Evolutionary conservation across 164 flowering plant genomes (phyloP).

Genomic region (Nelumbo lutea): DNA sequence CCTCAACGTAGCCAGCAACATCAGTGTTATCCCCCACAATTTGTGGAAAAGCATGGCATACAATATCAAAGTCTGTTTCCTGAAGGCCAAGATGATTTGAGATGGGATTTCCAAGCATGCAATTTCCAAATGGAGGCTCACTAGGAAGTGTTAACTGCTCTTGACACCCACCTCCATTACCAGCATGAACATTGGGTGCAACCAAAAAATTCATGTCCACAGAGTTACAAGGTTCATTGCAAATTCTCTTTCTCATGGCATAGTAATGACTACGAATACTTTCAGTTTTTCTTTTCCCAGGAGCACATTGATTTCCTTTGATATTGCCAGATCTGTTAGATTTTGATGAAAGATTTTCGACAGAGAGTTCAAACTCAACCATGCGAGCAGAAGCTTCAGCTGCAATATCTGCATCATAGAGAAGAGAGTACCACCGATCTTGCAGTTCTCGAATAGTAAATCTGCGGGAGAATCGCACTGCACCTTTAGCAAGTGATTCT

Average conservation of each 20-base stretch:
- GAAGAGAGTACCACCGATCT: slow-evolving; percentile 82
- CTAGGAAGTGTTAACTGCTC: slow-evolving; percentile 17
- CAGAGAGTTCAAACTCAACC: slow-evolving; percentile 45
- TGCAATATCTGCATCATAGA: slow-evolving; percentile 70
- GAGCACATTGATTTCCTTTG: slow-evolving; percentile 28
- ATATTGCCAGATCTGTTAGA: slow-evolving; percentile 28
- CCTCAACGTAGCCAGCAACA: slow-evolving; percentile 10
- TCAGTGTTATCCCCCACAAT: slow-evolving; percentile 19
- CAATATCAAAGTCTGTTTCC: slow-evolving; percentile 40
- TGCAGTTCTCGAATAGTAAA: slow-evolving; percentile 62
- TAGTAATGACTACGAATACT: slow-evolving; percentile 60
- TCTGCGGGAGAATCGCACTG: slow-evolving; percentile 71
- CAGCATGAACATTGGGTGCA: slow-evolving; percentile 31
- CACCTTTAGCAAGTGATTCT: slow-evolving; percentile 96
- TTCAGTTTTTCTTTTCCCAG: slow-evolving; percentile 57
- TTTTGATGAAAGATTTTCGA: slow-evolving; percentile 27
- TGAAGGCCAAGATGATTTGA: slow-evolving; percentile 36
- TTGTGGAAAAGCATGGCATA: slow-evolving; percentile 38
- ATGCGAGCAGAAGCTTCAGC: slow-evolving; percentile 54
- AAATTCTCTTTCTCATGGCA: slow-evolving; percentile 74
- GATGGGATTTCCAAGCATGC: slow-evolving; percentile 30
- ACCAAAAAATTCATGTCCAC: slow-evolving; percentile 39
- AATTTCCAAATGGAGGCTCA: slow-evolving; percentile 25
- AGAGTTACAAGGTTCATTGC: slow-evolving; percentile 42
- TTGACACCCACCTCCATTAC: slow-evolving; percentile 22